Evolutionary conservation across 768 basidiomycete genomes (phyloP).

Genomic region (Rhodosporidiobolus odoratus): DNA sequence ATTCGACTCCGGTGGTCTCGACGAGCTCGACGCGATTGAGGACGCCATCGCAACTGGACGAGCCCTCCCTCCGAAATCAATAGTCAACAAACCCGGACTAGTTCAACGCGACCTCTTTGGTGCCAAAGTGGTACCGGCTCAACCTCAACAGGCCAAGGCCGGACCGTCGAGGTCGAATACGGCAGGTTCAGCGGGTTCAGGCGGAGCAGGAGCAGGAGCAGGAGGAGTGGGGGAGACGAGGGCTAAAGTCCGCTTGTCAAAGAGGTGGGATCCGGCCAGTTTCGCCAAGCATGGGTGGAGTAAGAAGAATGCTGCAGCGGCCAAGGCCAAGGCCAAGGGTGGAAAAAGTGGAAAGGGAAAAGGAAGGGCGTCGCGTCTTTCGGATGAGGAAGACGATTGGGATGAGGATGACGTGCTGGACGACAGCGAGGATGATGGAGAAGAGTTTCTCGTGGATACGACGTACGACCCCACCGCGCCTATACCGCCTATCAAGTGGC

Average conservation of each 20-base stretch:
- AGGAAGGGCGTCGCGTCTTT: conserved; percentile 25
- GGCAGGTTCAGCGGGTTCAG: conserved; percentile 3
- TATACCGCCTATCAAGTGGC: conserved; percentile 73
- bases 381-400: conserved; percentile 42
- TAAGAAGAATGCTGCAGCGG: conserved; percentile 50
- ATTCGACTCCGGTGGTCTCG: conserved; percentile 36
- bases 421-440: conserved; percentile 52
- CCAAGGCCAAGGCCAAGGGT: conserved; percentile 56
- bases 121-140: background rate
- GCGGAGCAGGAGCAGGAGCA: conserved; percentile 2
- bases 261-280: conserved; percentile 83
- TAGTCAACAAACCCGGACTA: conserved; percentile 25
- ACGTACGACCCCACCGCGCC: conserved; percentile 71
- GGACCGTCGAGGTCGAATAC: conserved; percentile 1
- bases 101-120: conserved; percentile 32
- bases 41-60: conserved; percentile 2
- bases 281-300: conserved; percentile 64
- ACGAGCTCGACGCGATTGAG: conserved; percentile 39
- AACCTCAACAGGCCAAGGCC: background rate
- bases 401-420: conserved; percentile 54
- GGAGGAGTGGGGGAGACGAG: conserved; percentile 21
- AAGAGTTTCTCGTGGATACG: conserved; percentile 40
- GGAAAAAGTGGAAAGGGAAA: conserved; percentile 48
- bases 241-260: conserved; percentile 61
- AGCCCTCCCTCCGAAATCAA: conserved; percentile 16